Evolutionary conservation across 2,329 filamentous ascomycete species (phyloP), one percentile per base, ranked within the genome.

Genomic region (Paecilomyces variotii): DNA sequence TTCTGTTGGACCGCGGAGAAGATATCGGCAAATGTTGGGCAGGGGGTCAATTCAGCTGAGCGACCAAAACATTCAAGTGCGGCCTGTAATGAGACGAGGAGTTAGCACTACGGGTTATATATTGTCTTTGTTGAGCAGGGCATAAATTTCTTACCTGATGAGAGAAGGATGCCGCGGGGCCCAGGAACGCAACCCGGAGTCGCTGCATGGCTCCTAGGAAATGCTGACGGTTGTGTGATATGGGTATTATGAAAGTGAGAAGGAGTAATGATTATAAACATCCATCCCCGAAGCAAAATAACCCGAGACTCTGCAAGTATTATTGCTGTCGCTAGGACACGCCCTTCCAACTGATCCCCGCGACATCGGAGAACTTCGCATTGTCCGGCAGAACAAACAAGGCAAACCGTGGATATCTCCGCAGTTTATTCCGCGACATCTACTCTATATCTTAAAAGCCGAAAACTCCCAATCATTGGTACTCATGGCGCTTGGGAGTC

Each of bases 1-100:
- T 84, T 82, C 39, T 80, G 79, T 68, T 95, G 90, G 4, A 96
- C 88, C 14, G 86, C 82, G 55, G 86, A 80, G 73, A 97, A 96
- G 66, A 96, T 86, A 70, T 94, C 90, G 32, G 70, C 68, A 59
- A 78, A 78, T 14, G 70, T 73, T 30, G 71, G 51, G 32, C 72
- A 64, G 1, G 76, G 74, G 7, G 68, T 60, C 30, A 77, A 62
- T 19, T 68, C 64, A 26, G 67, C 66, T 3, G 66, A 65, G 52
- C 64, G 57, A n/a, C 76, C 69, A 61, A 84, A 84, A 59, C 74
- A 72, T 64, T 78, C 74, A 57, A 85, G 75, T 2, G 84, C 76
- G 39, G 83, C 83, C 82, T 86, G 68, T 45, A 39, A 45, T 45
- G 39, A 6, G 59, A 62, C 24, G 4, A 34, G n/a, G 28, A 9